Evolutionary conservation across 345 rosid genomes (phyloP), one percentile per base, ranked within the genome.

Genomic region (Gossypium longicalyx): DNA sequence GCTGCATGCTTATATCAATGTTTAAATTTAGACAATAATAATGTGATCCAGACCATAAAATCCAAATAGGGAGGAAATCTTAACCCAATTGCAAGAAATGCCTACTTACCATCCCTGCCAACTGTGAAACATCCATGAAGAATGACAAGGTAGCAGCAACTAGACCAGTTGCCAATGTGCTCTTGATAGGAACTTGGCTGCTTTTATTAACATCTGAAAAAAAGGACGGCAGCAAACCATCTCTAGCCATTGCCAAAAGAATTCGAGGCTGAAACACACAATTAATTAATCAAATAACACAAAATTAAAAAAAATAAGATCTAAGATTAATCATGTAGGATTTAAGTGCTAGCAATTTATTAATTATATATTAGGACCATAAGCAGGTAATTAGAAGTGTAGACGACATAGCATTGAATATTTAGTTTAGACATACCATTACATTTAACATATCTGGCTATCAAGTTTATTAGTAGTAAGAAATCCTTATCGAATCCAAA

Each of bases 241-340:
- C 95, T 83, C 95, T 88, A 44, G 95, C 87, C 95, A 90, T 90
- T 71, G 92, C 91, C 95, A 90, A 83, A 74, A 90, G 82, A 72
- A 88, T 90, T 53, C 95, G 87, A 51, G 95, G 95, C 95, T 90
- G 88, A 53, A 72, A 77, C 41, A 75, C 64, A 58, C 29, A 57
- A 57, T 10, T 17, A 17, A 52, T 27, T 9, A 6, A 27, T 17
- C 9, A n/a, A 52, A 48, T 12, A 12, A 48, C 16, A 25, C 10
- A 15, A n/a, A 52, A 67, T 12, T 5, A 23, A 23, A 70, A 16
- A 29, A 70, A 38, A 7, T 8, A 72, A 29, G 41, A 58, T 22
- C 75, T 12, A 41, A 44, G 74, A 71, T 11, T 20, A 19, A 56
- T 41, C 64, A 71, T 56, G 51, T 41, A 53, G 57, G 61, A 17